phyloP scores from a whole-genome alignment of 352 stramenopile species.

The Thalassiosira exigua region DNA sequence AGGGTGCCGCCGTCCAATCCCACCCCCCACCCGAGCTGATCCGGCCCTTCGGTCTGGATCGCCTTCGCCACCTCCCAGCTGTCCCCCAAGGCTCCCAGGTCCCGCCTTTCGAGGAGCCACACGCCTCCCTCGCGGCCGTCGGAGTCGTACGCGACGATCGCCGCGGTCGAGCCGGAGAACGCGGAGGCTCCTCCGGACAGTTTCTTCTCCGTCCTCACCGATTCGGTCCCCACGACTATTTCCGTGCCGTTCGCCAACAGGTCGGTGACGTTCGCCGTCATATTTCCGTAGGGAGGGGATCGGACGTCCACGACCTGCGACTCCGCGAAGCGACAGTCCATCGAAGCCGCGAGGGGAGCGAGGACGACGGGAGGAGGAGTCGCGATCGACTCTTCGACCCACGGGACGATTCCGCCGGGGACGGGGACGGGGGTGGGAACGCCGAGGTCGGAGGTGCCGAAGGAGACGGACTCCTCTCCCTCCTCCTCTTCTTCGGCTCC shows the following conservation, averaged over 20 bases:
- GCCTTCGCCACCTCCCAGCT: background rate
- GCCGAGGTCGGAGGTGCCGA: too few species aligned
- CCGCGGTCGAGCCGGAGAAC: slow-evolving; percentile 11
- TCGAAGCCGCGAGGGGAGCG: background rate
- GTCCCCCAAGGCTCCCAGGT: background rate
- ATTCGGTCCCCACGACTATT: background rate
- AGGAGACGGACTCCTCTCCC: too few species aligned
- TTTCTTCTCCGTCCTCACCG: background rate
- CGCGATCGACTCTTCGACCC: too few species aligned
- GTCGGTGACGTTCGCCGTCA: too few species aligned
- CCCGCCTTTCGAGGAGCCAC: background rate
- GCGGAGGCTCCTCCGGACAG: background rate
- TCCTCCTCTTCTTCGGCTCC: too few species aligned
- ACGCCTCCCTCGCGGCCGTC: slow-evolving; percentile 11
- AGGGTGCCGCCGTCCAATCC: slow-evolving; percentile 24
- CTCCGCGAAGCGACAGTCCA: background rate
- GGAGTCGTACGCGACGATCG: slow-evolving; percentile 5
- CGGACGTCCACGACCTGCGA: background rate
- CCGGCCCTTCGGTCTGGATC: background rate
- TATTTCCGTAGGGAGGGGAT: background rate
- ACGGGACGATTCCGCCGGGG: too few species aligned
- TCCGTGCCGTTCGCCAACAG: background rate
- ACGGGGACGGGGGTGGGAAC: too few species aligned
- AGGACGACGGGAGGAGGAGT: background rate
- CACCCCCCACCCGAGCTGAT: slow-evolving; percentile 28